Base-by-base conservation (phyloP, 179 eudicot species). In the Gypsophila paniculata region DNA sequence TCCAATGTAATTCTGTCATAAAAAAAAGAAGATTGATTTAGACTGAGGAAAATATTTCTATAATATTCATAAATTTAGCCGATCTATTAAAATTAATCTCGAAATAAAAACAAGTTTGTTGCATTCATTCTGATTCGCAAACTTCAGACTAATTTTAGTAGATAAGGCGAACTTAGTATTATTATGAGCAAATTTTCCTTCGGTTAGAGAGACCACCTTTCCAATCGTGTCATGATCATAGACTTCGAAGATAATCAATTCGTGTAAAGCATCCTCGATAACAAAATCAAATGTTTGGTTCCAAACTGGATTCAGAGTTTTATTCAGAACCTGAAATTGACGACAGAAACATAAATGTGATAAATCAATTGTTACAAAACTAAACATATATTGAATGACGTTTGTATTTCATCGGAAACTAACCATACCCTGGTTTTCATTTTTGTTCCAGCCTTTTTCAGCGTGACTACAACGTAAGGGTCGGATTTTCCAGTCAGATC, bases 181-280 rank as follows among this genome's bases (percentile, higher is more conserved):
- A 46, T 11, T 46, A 10, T 13, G 52, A 46, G 52, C 44, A 39
- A 46, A 10, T 46, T 46, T 46, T 46, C 15, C 15, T 10, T 46
- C 1, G 21, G 11, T 9, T 19, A 6, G 6, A 18, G 18, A 58
- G 8, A 19, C 44, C 65, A 91, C 98, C 98, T 93, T 93, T 71
- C 98, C 97, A 49, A 91, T 85, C 10, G 91, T 93, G 83, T 93
- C 97, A 72, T 93, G 96, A 76, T 93, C 98, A 77, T 81, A 91
- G 13, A 93, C 86, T 68, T 93, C 98, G 69, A 86, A 68, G 36
- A 91, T 82, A 6, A 93, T 83, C 74, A 93, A 51, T 68, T 93
- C 98, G 59, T 88, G 98, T 76, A 91, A 81, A 22, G 84, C 97
- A 71, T 93, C 98, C 81, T 93, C 98, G 38, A 93, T 87, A 8